Percentiles rank a stretch among this genome's conserved stretches.
Evolutionary conservation across 768 basidiomycete genomes (phyloP).

Genomic region (Leucocoprinus birnbaumii): DNA sequence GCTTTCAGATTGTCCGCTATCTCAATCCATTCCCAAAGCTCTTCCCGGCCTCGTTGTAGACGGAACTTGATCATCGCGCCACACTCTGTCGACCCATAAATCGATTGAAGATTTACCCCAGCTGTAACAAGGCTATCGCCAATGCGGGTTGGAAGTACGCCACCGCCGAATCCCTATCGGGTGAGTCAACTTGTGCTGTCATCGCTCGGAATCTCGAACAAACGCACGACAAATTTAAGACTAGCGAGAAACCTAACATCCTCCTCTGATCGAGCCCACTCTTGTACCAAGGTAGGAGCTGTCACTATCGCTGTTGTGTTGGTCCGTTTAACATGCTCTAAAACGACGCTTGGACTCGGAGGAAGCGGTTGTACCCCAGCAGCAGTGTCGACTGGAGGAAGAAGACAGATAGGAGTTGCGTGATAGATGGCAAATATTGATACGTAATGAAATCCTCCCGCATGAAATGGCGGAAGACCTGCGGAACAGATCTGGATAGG

Average conservation of each 20-base stretch:
- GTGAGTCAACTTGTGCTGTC: not conserved
- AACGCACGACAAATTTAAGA: constrained; percentile 22
- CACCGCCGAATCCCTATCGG: constrained; percentile 21
- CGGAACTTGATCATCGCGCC: constrained; percentile 19
- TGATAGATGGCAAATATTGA: constrained; percentile 26
- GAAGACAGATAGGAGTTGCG: constrained; percentile 24
- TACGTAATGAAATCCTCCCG: constrained; percentile 26
- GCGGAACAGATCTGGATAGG: constrained; percentile 22
- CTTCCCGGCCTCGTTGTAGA: constrained; percentile 16
- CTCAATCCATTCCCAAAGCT: constrained; percentile 30
- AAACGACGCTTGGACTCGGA: constrained; percentile 35
- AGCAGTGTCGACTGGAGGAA: constrained; percentile 26
- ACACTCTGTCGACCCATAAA: constrained; percentile 40
- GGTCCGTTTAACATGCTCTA: constrained; percentile 25
- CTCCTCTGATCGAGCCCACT: constrained; percentile 25
- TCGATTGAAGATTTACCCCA: constrained; percentile 28
- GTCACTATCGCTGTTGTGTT: constrained; percentile 25
- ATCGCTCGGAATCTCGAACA: not conserved
- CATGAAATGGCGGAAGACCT: constrained; percentile 38
- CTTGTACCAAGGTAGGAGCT: constrained; percentile 32
- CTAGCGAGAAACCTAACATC: constrained; percentile 22
- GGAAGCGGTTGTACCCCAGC: constrained; percentile 26
- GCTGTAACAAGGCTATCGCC: constrained; percentile 31
- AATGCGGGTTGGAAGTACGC: constrained; percentile 30
- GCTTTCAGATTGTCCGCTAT: constrained; percentile 23